These are phyloP conservation scores for Martiniozyma asiatica DNA, from an alignment of 1,139 yeast genomes.

Conservation along the genomic window DNA sequence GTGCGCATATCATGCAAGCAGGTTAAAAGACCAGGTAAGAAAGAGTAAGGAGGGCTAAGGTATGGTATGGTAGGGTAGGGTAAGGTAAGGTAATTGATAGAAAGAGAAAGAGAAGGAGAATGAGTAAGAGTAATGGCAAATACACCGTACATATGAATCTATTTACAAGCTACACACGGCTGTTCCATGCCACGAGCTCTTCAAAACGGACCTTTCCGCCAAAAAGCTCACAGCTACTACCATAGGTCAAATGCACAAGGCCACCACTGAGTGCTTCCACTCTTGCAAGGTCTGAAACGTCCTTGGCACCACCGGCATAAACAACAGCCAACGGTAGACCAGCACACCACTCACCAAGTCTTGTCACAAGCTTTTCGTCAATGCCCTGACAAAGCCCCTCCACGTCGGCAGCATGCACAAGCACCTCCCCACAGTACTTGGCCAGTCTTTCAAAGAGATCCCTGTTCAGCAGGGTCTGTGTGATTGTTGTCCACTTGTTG, in stretches of 20 bases:
- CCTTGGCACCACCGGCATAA: constrained; percentile 94
- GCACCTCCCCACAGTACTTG: constrained; percentile 67
- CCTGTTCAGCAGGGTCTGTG: constrained; percentile 43
- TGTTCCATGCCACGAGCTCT: constrained; percentile 69
- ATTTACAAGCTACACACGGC: constrained; percentile 2
- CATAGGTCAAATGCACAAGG: constrained; percentile 81
- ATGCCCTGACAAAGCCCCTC: constrained; percentile 94
- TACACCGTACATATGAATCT: background rate
- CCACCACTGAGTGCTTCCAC: constrained; percentile 64
- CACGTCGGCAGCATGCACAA: constrained; percentile 96
- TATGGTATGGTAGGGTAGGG: no score
- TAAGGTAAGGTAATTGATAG: no score
- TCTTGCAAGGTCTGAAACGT: constrained; percentile 49
- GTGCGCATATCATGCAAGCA: background rate
- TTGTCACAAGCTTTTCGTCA: constrained; percentile 61
- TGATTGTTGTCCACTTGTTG: constrained; percentile 92
- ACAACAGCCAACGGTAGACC: constrained; percentile 77
- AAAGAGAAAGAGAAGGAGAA: no score
- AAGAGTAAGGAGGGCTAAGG: no score
- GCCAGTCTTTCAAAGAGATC: constrained; percentile 45
- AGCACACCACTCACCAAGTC: constrained; percentile 68
- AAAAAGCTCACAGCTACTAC: constrained; percentile 87
- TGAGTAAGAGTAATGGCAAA: no score
- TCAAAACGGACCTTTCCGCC: constrained; percentile 80
- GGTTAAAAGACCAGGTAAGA: no score